These are phyloP conservation scores for Drechslera avenae DNA, from an alignment of 2,329 filamentous ascomycete genomes.

Conservation along the genomic window DNA sequence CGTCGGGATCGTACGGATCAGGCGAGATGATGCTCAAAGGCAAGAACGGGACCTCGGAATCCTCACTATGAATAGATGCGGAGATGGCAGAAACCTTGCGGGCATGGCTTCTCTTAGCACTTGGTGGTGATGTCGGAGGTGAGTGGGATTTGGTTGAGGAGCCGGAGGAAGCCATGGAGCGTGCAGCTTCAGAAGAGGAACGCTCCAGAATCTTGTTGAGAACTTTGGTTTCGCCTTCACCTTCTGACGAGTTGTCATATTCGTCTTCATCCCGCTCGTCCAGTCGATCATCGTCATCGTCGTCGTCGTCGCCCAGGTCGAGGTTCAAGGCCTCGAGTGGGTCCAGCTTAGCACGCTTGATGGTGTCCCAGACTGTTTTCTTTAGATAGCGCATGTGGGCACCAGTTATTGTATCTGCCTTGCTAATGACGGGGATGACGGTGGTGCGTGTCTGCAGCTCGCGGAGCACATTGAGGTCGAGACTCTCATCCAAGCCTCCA, in stretches of 20 bases:
- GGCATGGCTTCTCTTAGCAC: slow-evolving; percentile 42
- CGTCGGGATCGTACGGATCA: slow-evolving; percentile 81
- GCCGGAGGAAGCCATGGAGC: slow-evolving; percentile 40
- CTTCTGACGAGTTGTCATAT: slow-evolving; percentile 46
- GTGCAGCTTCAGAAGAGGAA: slow-evolving; percentile 45
- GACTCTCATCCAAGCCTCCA: slow-evolving; percentile 80
- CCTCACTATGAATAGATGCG: slow-evolving; percentile 43
- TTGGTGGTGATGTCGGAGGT: slow-evolving; percentile 42
- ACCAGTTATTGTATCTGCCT: slow-evolving; percentile 95
- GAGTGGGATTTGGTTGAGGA: slow-evolving; percentile 40
- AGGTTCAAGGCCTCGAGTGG: slow-evolving; percentile 85
- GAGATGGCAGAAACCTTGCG: slow-evolving; percentile 51
- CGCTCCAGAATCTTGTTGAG: slow-evolving; percentile 47
- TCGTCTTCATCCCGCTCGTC: slow-evolving; percentile 59
- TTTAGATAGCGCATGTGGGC: slow-evolving; percentile 93
- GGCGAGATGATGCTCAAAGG: slow-evolving; percentile 94
- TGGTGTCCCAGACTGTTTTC: slow-evolving; percentile 83
- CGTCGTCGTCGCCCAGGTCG: slow-evolving; percentile 71
- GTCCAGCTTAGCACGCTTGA: slow-evolving; percentile 85
- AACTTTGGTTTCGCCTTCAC: slow-evolving; percentile 41
- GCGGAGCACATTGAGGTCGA: slow-evolving; percentile 88
- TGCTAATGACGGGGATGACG: slow-evolving; percentile 92
- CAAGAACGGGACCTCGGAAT: slow-evolving; percentile 66
- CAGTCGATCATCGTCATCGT: slow-evolving; percentile 59
- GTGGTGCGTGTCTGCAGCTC: slow-evolving; percentile 91